Conservation (phyloP, 2,329 filamentous ascomycete genomes). For the Talaromyces albobiverticillius region DNA sequence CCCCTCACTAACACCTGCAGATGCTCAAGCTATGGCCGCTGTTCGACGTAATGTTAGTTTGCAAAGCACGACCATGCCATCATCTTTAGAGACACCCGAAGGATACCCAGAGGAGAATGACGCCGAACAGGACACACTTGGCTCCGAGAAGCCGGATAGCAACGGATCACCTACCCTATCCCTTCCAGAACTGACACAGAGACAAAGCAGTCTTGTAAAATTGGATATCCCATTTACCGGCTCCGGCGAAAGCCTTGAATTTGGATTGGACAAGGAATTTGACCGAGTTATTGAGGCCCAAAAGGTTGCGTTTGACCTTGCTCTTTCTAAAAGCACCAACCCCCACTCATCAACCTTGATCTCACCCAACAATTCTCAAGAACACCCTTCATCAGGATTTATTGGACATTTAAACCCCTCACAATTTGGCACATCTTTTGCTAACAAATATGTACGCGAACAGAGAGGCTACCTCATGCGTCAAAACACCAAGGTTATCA, state of each 20-base stretch:
- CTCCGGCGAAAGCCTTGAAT: constrained; percentile 65
- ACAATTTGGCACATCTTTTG: constrained; percentile 42
- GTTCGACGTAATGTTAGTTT: constrained; percentile 80
- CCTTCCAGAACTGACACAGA: constrained; percentile 38
- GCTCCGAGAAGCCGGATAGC: constrained; percentile 13
- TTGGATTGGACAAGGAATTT: constrained; percentile 88
- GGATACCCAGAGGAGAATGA: constrained; percentile 20
- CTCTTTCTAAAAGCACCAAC: constrained; percentile 37
- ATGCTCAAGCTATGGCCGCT: constrained; percentile 80
- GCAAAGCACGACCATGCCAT: constrained; percentile 53
- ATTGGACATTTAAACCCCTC: constrained; percentile 29
- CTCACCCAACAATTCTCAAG: constrained; percentile 17
- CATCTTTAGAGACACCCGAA: constrained; percentile 22
- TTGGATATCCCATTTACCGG: constrained; percentile 75
- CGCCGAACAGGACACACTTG: constrained; percentile 14
- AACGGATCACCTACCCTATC: constrained; percentile 18
- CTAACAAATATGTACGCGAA: constrained; percentile 57
- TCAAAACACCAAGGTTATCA: constrained; percentile 94
- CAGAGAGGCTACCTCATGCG: constrained; percentile 99
- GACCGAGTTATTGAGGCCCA: constrained; percentile 92
- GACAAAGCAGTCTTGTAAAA: constrained; percentile 73
- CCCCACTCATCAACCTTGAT: constrained; percentile 13
- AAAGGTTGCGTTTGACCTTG: constrained; percentile 72
- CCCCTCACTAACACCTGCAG: constrained; percentile 80
- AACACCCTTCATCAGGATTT: constrained; percentile 19